Conservation (phyloP, 176 grass and related monocot genomes). For the Cenchrus americanus region DNA sequence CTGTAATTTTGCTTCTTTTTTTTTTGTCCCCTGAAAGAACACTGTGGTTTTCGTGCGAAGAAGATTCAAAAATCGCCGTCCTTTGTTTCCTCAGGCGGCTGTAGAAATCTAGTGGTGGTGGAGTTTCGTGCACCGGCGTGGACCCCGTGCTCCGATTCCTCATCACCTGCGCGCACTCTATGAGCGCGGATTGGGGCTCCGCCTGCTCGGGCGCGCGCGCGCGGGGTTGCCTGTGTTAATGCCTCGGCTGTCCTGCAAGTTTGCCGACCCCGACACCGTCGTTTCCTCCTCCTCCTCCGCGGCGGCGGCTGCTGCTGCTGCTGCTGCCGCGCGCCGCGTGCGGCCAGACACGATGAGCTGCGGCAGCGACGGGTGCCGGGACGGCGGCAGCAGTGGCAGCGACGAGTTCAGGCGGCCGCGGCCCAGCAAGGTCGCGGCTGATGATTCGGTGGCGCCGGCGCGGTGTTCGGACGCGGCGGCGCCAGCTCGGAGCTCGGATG, state of each 20-base stretch:
- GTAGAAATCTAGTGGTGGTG: not conserved
- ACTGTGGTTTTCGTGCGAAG: not conserved
- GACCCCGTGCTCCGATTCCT: constrained; percentile 2
- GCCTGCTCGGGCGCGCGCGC: constrained; percentile 1
- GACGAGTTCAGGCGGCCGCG: constrained; percentile 55
- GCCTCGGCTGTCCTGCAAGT: constrained; percentile 50
- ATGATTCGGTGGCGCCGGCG: constrained; percentile 43
- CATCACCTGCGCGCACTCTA: not conserved
- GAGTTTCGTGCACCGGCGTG: not conserved
- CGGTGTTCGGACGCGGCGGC: constrained; percentile 40
- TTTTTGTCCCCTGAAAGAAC: not conserved
- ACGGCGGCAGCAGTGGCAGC: constrained; percentile 26
- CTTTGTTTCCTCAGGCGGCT: constrained; percentile 12
- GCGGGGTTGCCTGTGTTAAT: constrained; percentile 48
- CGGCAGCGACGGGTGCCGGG: constrained; percentile 59
- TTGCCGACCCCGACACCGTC: constrained; percentile 37
- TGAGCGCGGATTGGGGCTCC: constrained; percentile 13
- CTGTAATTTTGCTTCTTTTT: not conserved
- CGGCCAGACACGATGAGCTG: constrained; percentile 57
- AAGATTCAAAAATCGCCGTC: not conserved
- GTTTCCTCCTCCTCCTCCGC: constrained; percentile 26
- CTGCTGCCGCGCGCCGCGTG: constrained; percentile 26
- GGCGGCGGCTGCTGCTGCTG: not conserved
- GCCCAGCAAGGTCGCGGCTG: constrained; percentile 60
- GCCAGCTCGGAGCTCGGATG: constrained; percentile 42